phyloP scores from a whole-genome alignment of 768 basidiomycete genomes.

The Kwoniella dejecticola region DNA sequence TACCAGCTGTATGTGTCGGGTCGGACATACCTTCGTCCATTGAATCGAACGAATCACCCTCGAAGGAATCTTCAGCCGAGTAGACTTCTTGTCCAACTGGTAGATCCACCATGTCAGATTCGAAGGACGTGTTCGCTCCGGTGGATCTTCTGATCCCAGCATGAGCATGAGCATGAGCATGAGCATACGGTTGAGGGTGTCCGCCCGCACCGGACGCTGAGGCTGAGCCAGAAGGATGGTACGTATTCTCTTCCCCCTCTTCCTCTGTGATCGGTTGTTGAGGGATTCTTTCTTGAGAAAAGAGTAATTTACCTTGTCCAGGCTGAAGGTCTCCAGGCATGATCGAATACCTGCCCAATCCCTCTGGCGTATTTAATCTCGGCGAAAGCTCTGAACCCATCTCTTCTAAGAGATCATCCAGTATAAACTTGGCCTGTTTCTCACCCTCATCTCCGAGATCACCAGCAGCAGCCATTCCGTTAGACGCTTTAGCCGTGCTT shows the following conservation, averaged over 20 bases:
- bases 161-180: too few relatives aligned
- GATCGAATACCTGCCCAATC: conserved; percentile 43
- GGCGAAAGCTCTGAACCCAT: conserved; percentile 40
- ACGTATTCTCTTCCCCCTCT: conserved; percentile 8
- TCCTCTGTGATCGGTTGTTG: conserved; percentile 13
- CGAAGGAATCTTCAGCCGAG: conserved; percentile 12
- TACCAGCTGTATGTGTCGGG: neutral
- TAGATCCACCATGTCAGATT: conserved; percentile 36
- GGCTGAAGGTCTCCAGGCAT: conserved; percentile 25
- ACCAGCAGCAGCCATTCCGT: too few relatives aligned
- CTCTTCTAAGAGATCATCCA: conserved; percentile 64
- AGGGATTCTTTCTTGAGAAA: conserved; percentile 4
- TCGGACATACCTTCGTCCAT: conserved; percentile 8
- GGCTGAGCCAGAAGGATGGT: too few relatives aligned
- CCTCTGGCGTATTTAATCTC: conserved; percentile 44
- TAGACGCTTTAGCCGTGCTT: too few relatives aligned
- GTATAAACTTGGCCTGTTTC: conserved; percentile 63
- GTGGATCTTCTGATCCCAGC: conserved; percentile 24
- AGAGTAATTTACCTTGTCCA: conserved; percentile 12
- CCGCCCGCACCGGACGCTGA: too few relatives aligned
- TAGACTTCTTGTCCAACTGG: conserved; percentile 21
- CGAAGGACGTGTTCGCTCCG: conserved; percentile 44
- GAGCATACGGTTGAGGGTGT: too few relatives aligned
- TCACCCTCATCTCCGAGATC: conserved; percentile 21
- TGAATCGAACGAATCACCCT: conserved; percentile 36